These are phyloP conservation scores for Glycine tomentella DNA, from an alignment of 306 rosid genomes.

Conservation along the genomic window DNA sequence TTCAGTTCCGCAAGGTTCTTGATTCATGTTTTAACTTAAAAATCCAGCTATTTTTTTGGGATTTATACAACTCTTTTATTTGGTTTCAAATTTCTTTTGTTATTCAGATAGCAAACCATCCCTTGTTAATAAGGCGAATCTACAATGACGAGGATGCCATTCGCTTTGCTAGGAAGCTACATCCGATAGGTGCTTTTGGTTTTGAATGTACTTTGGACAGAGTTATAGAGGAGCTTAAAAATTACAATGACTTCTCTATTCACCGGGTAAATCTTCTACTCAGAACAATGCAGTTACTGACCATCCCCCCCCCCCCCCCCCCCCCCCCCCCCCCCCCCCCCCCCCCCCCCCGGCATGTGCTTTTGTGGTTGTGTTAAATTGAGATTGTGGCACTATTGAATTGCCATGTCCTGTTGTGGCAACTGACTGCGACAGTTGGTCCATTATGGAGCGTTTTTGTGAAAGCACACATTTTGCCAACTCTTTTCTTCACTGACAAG, in stretches of 20 bases:
- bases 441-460: no score
- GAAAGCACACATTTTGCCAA: not conserved
- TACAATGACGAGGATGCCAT: conserved; percentile 85
- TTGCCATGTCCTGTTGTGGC: no score
- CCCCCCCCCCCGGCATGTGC: no score
- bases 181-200: conserved; percentile 92
- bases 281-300: no score
- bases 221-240: conserved; percentile 82
- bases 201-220: conserved; percentile 90
- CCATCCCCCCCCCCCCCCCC: no score
- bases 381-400: no score
- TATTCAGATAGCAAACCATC: conserved; percentile 93
- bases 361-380: no score
- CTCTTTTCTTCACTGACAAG: not conserved
- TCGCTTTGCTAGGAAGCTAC: conserved; percentile 84
- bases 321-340: no score
- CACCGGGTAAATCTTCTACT: conserved; percentile 74
- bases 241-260: conserved; percentile 86
- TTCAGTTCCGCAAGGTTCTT: conserved; percentile 95
- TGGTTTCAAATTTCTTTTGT: conserved; percentile 20
- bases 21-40: conserved; percentile 30
- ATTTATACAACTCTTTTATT: not conserved
- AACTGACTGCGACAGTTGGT: no score
- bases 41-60: not conserved
- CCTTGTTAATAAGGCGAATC: conserved; percentile 87